These are phyloP conservation scores for Colletotrichum plurivorum DNA, from an alignment of 2,329 filamentous ascomycete species.

Conservation along the genomic window DNA sequence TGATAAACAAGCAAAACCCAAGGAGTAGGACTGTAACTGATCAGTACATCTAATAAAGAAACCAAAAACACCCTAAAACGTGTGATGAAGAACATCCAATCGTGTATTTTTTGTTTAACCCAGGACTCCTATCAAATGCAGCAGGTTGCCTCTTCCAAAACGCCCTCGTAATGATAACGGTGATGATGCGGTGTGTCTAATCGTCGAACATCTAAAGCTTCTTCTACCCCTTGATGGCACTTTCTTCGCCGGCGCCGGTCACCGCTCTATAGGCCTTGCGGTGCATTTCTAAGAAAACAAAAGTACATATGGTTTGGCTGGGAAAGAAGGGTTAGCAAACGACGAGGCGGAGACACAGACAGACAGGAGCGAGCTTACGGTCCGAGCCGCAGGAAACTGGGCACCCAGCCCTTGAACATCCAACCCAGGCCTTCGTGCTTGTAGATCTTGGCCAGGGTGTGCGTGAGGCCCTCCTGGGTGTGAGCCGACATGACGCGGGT, in stretches of 20 bases:
- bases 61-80: neutral
- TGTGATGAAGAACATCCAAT: neutral
- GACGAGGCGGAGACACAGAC: neutral
- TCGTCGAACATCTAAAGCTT: conserved; percentile 12
- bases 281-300: conserved; percentile 89
- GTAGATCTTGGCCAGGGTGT: conserved; percentile 77
- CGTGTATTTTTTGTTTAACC: conserved; percentile 22
- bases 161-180: conserved; percentile 24
- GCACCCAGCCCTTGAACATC: conserved; percentile 94
- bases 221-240: conserved; percentile 18
- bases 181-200: conserved; percentile 31
- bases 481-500: conserved; percentile 85
- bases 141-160: conserved; percentile 29
- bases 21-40: too few relatives aligned
- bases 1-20: too few relatives aligned
- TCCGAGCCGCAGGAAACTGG: conserved; percentile 77
- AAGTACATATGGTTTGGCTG: conserved; percentile 87
- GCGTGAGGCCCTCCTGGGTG: conserved; percentile 66
- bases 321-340: neutral
- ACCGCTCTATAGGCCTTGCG: conserved; percentile 80
- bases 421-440: conserved; percentile 80
- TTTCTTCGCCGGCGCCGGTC: conserved; percentile 56
- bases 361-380: conserved; percentile 62
- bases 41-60: neutral
- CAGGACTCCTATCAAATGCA: conserved; percentile 39